phyloP scores from a whole-genome alignment of 768 basidiomycete genomes.

The Boletus subparvulus region DNA sequence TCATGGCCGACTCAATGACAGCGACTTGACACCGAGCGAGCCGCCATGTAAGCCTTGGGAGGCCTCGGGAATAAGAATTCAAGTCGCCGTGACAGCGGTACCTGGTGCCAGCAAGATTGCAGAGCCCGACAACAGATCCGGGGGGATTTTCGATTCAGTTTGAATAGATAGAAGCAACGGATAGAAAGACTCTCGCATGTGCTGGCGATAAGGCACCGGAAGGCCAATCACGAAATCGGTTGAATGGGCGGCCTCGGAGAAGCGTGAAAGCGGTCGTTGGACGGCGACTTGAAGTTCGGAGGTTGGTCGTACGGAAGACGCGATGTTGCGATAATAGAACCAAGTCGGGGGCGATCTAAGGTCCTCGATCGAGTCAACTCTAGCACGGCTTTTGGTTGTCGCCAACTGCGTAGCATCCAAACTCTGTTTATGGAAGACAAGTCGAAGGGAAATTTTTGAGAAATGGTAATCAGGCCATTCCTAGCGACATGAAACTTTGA shows the following conservation, averaged over 20 bases:
- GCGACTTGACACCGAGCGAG: background rate
- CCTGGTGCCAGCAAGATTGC: background rate
- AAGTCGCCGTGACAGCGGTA: background rate
- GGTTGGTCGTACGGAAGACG: background rate
- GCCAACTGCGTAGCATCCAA: background rate
- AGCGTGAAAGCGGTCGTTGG: background rate
- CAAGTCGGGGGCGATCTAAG: background rate
- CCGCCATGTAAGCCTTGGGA: background rate
- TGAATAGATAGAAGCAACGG: too few relatives aligned
- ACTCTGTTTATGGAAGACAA: background rate
- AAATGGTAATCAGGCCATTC: too few relatives aligned
- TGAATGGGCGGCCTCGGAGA: constrained; percentile 1
- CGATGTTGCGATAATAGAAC: background rate
- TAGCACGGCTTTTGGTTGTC: background rate
- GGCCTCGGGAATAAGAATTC: too few relatives aligned
- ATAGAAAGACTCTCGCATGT: background rate
- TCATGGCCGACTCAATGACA: background rate
- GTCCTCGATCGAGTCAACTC: background rate
- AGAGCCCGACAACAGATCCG: too few relatives aligned
- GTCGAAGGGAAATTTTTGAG: too few relatives aligned
- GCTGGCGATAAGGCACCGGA: background rate
- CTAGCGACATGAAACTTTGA: background rate
- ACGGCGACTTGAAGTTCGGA: background rate
- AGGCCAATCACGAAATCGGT: background rate
- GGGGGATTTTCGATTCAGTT: background rate